Percentiles rank a stretch among this genome's conserved stretches.
Conservation (phyloP, 108 stramenopile species). For the Cyclotella atomus region DNA sequence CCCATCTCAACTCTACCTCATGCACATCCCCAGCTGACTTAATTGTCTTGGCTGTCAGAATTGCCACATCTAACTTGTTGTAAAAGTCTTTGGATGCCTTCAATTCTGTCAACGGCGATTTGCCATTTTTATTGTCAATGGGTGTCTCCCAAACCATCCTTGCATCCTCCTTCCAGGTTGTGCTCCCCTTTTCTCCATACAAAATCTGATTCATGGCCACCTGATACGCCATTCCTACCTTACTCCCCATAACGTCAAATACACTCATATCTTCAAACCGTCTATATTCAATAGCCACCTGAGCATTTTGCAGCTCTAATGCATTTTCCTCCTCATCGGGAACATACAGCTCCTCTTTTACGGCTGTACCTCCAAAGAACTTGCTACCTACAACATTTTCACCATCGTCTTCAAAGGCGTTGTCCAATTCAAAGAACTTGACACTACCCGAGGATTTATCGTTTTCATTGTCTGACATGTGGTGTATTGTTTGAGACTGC, state of each 20-base stretch:
- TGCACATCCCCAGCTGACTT: constrained; percentile 12
- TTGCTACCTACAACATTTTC: constrained; percentile 45
- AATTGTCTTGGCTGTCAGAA: constrained; percentile 56
- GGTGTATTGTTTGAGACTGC: no score
- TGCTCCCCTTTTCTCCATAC: constrained; percentile 33
- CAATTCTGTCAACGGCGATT: constrained; percentile 66
- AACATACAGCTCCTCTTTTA: constrained; percentile 81
- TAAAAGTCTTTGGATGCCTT: constrained; percentile 63
- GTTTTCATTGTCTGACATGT: no score
- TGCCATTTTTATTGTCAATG: constrained; percentile 27
- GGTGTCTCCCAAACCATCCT: constrained; percentile 64
- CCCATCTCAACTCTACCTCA: constrained; percentile 63
- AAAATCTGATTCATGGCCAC: constrained; percentile 59
- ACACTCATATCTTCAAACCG: constrained; percentile 53
- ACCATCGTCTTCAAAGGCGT: constrained; percentile 47
- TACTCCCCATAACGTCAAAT: constrained; percentile 49
- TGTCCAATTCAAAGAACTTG: constrained; percentile 41
- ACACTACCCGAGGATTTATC: no score
- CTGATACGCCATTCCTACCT: constrained; percentile 63
- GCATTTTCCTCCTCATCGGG: constrained; percentile 64
- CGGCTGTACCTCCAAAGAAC: constrained; percentile 71
- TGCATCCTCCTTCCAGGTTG: constrained; percentile 24
- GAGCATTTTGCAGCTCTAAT: constrained; percentile 36
- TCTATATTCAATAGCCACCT: constrained; percentile 31
- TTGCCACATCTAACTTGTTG: constrained; percentile 71